Conservation (phyloP, 2,329 filamentous ascomycete genomes). For the Daldinia eschscholtzii region DNA sequence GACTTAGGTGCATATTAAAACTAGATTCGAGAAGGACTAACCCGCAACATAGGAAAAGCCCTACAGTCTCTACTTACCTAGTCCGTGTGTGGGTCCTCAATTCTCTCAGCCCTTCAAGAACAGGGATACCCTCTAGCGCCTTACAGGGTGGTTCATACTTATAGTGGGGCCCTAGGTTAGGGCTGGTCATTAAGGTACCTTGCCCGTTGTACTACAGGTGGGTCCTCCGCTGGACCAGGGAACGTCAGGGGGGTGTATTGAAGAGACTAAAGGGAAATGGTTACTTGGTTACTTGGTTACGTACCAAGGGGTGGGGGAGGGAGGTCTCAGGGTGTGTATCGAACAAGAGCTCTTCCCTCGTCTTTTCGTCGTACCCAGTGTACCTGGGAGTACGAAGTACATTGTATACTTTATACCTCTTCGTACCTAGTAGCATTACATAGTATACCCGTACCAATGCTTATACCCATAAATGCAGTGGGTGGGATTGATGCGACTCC, state of each 20-base stretch:
- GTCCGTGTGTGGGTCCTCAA: slow-evolving; percentile 19
- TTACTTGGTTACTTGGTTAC: background rate
- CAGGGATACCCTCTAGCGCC: slow-evolving; percentile 34
- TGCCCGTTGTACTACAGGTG: slow-evolving; percentile 1
- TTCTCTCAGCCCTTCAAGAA: slow-evolving; percentile 37
- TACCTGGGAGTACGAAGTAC: slow-evolving; percentile 9
- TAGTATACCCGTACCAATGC: background rate
- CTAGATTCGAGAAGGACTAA: slow-evolving; percentile 40
- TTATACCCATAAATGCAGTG: background rate
- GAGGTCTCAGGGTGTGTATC: slow-evolving; percentile 1
- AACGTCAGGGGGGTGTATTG: slow-evolving; percentile 13
- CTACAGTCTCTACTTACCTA: slow-evolving; percentile 32
- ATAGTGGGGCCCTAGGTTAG: slow-evolving; percentile 13
- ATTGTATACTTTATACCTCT: background rate
- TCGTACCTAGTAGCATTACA: no score
- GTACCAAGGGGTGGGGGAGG: slow-evolving; percentile 7
- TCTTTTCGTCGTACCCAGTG: slow-evolving; percentile 7
- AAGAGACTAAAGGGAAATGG: slow-evolving; percentile 3
- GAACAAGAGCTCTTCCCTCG: background rate
- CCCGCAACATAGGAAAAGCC: slow-evolving; percentile 36
- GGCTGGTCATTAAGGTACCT: slow-evolving; percentile 15
- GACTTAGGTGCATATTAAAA: slow-evolving; percentile 45
- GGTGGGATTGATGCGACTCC: slow-evolving; percentile 40
- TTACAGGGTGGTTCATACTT: slow-evolving; percentile 23
- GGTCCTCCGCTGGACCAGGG: background rate